Conservation (phyloP, 176 grass and related monocot genomes). For the maize (Zea mays) region DNA sequence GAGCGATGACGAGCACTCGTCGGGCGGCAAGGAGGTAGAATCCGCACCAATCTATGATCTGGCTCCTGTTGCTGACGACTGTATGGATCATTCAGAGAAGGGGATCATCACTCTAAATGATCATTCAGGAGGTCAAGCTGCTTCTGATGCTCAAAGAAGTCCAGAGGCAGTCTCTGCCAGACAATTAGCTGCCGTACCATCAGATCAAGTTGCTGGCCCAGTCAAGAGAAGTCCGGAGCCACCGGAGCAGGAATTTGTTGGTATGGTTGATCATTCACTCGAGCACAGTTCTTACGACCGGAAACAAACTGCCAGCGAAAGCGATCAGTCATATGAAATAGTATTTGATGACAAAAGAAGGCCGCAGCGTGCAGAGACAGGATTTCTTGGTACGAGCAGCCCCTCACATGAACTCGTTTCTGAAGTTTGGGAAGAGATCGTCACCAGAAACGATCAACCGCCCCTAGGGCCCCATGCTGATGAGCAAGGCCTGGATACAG, state of each 20-base stretch:
- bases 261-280: constrained; percentile 23
- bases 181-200: constrained; percentile 16
- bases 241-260: constrained; percentile 24
- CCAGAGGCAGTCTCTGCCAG: constrained; percentile 22
- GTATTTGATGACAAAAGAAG: constrained; percentile 29
- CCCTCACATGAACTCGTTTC: constrained; percentile 24
- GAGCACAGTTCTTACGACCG: constrained; percentile 5
- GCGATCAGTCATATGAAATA: constrained; percentile 23
- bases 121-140: constrained; percentile 25
- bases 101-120: constrained; percentile 33
- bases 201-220: constrained; percentile 23
- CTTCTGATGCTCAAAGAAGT: constrained; percentile 36
- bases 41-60: not conserved
- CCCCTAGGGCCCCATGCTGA: not conserved
- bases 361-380: constrained; percentile 10
- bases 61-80: not conserved
- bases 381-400: not conserved
- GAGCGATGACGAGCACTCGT: constrained; percentile 27
- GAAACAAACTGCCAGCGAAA: constrained; percentile 22
- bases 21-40: constrained; percentile 4
- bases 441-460: constrained; percentile 15
- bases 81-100: constrained; percentile 35
- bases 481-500: constrained; percentile 3
- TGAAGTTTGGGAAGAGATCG: constrained; percentile 47
- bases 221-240: constrained; percentile 1